Percentiles rank a stretch among this genome's conserved stretches.
These are phyloP conservation scores for Amniculicola lignicola DNA, from an alignment of 495 filamentous ascomycete species.

Conservation along the genomic window DNA sequence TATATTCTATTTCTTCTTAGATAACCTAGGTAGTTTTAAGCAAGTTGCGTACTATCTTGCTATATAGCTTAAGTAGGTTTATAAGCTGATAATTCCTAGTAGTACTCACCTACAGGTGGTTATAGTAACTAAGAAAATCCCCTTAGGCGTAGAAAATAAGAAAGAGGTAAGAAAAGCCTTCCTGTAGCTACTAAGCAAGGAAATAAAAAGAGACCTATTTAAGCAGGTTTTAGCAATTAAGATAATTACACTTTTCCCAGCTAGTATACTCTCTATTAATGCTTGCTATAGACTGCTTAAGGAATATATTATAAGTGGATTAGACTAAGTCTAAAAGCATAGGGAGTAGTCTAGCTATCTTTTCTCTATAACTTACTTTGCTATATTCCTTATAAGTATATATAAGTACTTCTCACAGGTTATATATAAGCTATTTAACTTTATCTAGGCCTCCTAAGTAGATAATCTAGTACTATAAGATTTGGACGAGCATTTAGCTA, in stretches of 20 bases:
- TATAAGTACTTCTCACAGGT: conserved; percentile 22
- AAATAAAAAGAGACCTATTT: conserved; percentile 24
- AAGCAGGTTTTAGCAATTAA: conserved; percentile 28
- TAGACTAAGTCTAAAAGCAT: conserved; percentile 18
- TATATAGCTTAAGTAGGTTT: conserved; percentile 20
- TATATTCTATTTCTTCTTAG: conserved; percentile 29
- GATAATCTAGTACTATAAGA: conserved; percentile 21
- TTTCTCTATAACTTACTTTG: conserved; percentile 29
- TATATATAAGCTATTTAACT: conserved; percentile 29
- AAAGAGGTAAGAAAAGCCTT: conserved; percentile 22
- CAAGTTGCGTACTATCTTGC: conserved; percentile 18
- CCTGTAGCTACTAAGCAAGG: conserved; percentile 25
- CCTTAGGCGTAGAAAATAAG: conserved; percentile 7
- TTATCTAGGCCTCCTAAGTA: conserved; percentile 26
- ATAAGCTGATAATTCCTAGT: conserved; percentile 15
- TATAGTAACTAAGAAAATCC: conserved; percentile 16
- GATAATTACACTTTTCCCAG: conserved; percentile 22
- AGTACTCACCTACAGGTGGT: conserved; percentile 11
- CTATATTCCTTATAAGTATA: conserved; percentile 23
- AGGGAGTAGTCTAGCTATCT: conserved; percentile 13
- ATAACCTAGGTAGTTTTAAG: conserved; percentile 28
- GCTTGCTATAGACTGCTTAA: conserved; percentile 14
- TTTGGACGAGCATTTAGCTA: conserved; percentile 18
- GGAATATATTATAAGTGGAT: conserved; percentile 14
- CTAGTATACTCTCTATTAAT: conserved; percentile 6